phyloP scores from a whole-genome alignment of 208 protist genomes.

The Trypanosoma congolense region DNA sequence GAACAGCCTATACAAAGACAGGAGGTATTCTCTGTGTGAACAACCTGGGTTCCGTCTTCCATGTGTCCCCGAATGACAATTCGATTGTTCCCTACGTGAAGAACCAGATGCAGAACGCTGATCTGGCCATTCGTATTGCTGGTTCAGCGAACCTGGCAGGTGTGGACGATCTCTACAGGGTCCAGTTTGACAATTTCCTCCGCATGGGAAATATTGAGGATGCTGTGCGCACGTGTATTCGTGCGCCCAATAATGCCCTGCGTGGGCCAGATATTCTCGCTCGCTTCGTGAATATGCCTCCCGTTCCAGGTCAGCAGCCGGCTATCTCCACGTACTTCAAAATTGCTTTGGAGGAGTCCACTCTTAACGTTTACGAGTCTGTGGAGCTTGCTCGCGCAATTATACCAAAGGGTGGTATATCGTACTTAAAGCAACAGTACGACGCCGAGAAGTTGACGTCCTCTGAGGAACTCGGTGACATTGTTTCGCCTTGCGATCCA shows the following conservation, averaged over 20 bases:
- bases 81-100: constrained; percentile 96
- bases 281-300: constrained; percentile 86
- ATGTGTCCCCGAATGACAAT: constrained; percentile 93
- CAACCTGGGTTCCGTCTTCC: constrained; percentile 92
- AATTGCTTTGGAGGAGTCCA: constrained; percentile 93
- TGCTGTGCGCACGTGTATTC: constrained; percentile 94
- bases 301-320: constrained; percentile 81
- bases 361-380: constrained; percentile 97
- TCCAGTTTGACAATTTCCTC: constrained; percentile 95
- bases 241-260: constrained; percentile 92
- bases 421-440: constrained; percentile 97
- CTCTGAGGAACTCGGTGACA: constrained; percentile 98
- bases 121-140: constrained; percentile 95
- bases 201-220: constrained; percentile 87
- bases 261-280: constrained; percentile 95
- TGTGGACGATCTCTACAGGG: constrained; percentile 95
- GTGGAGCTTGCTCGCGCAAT: constrained; percentile 97
- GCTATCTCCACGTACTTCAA: constrained; percentile 98
- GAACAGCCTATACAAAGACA: constrained; percentile 78
- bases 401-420: constrained; percentile 82
- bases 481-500: constrained; percentile 79
- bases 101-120: constrained; percentile 89
- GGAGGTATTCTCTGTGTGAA: constrained; percentile 96
- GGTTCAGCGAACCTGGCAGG: constrained; percentile 95
- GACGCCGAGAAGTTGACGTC: constrained; percentile 98